Evolutionary conservation across 1,284 basidiomycete genomes (phyloP).

Genomic region (Pyrrhoderma noxium): DNA sequence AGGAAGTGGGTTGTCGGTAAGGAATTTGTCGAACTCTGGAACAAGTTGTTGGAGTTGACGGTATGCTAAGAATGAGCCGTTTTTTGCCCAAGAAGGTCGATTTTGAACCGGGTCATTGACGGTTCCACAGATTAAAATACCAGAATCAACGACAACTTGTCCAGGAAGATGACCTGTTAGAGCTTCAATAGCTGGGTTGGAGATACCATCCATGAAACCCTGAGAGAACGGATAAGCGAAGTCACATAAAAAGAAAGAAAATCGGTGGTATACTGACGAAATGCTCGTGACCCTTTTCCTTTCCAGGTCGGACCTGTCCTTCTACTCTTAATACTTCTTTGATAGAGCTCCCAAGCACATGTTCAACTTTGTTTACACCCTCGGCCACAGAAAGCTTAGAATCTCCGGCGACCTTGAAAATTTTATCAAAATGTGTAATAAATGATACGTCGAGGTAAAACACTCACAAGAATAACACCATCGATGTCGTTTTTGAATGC

Average conservation of each 20-base stretch:
- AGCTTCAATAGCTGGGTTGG: slow-evolving; percentile 36
- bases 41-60: slow-evolving; percentile 49
- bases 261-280: slow-evolving; percentile 23
- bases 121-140: slow-evolving; percentile 34
- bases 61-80: slow-evolving; percentile 50
- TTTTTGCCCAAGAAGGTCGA: slow-evolving; percentile 41
- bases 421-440: neutral
- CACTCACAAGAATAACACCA: slow-evolving; percentile 28
- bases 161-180: slow-evolving; percentile 34
- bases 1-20: slow-evolving; percentile 32
- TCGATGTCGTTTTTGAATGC: slow-evolving; percentile 31
- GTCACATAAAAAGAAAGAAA: neutral
- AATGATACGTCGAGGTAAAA: neutral
- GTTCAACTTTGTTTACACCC: slow-evolving; percentile 24
- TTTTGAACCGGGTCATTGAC: slow-evolving; percentile 26
- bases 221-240: slow-evolving; percentile 6
- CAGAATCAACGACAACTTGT: slow-evolving; percentile 32
- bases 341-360: slow-evolving; percentile 25
- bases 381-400: slow-evolving; percentile 20
- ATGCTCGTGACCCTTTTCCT: slow-evolving; percentile 30
- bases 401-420: slow-evolving; percentile 26
- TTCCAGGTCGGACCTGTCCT: slow-evolving; percentile 29
- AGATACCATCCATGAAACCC: slow-evolving; percentile 41
- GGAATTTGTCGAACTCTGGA: slow-evolving; percentile 47
- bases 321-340: slow-evolving; percentile 27